Percentiles rank a stretch among this genome's conserved stretches.
Conservation (phyloP, 305 asterid genomes). For the Fraxinus xanthoxyloides region DNA sequence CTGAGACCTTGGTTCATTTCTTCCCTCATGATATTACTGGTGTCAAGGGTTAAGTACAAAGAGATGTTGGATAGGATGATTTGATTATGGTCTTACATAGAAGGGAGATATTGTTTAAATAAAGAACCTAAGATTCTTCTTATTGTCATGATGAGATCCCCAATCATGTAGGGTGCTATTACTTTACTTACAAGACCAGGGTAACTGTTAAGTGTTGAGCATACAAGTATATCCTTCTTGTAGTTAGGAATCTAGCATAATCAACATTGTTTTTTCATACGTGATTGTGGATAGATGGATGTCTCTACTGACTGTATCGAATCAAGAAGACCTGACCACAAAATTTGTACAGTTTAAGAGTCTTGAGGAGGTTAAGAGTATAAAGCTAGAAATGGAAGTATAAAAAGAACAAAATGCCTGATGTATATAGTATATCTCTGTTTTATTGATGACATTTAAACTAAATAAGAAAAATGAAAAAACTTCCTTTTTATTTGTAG, state of each 20-base stretch:
- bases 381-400: neutral
- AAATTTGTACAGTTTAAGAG: neutral
- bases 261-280: neutral
- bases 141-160: neutral
- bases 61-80: neutral
- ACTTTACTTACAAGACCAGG: neutral
- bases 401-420: neutral
- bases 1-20: neutral
- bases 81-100: neutral
- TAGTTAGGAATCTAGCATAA: neutral
- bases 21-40: neutral
- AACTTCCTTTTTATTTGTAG: neutral
- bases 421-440: neutral
- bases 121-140: neutral
- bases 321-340: neutral
- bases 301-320: neutral
- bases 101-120: neutral
- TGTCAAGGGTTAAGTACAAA: neutral
- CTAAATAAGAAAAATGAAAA: neutral
- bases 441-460: neutral
- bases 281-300: neutral
- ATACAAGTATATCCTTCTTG: slow-evolving; percentile 1
- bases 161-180: neutral
- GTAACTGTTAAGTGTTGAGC: neutral
- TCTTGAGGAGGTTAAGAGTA: slow-evolving; percentile 5